A percentile compares a stretch with the other conserved stretches of the same genome.
phyloP scores from a whole-genome alignment of 2,329 filamentous ascomycete species.

The Cadophora sp. region DNA sequence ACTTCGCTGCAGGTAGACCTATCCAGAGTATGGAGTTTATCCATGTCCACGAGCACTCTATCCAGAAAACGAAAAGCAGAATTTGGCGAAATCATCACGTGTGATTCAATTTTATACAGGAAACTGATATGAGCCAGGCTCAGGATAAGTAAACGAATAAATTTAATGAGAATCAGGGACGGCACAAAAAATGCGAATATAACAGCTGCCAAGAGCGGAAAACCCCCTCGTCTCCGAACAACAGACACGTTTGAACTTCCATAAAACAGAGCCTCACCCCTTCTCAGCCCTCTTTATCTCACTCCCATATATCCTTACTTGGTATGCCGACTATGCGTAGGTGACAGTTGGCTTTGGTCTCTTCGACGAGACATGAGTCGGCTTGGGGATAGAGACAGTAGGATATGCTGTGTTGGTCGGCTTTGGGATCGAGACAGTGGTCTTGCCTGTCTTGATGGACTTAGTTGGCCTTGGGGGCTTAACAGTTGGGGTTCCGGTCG shows the following conservation, averaged over 20 bases:
- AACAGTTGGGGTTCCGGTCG: background rate
- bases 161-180: background rate
- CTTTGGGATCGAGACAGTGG: conserved; percentile 3
- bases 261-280: background rate
- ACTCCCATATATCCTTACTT: background rate
- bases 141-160: background rate
- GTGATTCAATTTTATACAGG: background rate
- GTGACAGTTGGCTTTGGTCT: background rate
- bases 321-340: background rate
- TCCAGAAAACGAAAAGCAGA: background rate
- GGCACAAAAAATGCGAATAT: background rate
- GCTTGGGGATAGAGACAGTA: background rate
- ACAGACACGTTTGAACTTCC: background rate
- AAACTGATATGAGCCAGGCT: background rate
- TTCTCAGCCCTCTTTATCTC: too few relatives aligned
- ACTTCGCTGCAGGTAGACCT: background rate
- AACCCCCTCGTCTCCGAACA: background rate
- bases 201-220: background rate
- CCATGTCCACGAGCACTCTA: background rate
- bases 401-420: background rate
- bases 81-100: background rate
- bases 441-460: background rate
- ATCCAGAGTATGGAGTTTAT: background rate
- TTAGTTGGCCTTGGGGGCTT: conserved; percentile 2
- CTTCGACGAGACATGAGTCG: conserved; percentile 2